These are phyloP conservation scores for Ganoderma sinense DNA, from an alignment of 1,284 basidiomycete genomes.

Conservation along the genomic window DNA sequence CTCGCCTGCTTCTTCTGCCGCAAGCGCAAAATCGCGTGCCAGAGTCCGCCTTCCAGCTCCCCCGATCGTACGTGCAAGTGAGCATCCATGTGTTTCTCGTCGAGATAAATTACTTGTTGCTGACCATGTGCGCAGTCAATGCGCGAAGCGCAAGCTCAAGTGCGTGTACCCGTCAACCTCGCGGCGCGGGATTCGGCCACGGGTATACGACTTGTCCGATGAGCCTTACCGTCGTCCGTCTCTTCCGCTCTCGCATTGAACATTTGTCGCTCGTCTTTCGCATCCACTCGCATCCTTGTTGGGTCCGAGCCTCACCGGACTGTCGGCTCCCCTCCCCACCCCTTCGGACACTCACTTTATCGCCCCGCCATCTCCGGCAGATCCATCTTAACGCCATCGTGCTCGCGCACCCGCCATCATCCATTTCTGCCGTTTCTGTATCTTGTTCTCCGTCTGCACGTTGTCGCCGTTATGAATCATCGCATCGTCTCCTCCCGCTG, in stretches of 20 bases:
- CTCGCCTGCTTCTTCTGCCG: slow-evolving; percentile 54
- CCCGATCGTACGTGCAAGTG: slow-evolving; percentile 51
- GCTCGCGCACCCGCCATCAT: not conserved
- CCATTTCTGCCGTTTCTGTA: not conserved
- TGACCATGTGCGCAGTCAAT: slow-evolving; percentile 34
- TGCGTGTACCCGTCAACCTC: slow-evolving; percentile 45
- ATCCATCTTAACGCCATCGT: slow-evolving; percentile 12
- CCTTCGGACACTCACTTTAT: slow-evolving; percentile 16
- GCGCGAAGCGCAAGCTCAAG: slow-evolving; percentile 43
- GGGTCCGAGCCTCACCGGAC: slow-evolving; percentile 33
- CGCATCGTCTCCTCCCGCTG: not conserved
- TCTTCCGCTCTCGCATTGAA: slow-evolving; percentile 21
- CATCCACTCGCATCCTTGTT: slow-evolving; percentile 18
- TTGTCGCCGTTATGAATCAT: slow-evolving; percentile 2
- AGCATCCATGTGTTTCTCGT: slow-evolving; percentile 29
- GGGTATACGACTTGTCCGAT: slow-evolving; percentile 33
- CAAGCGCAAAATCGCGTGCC: slow-evolving; percentile 55
- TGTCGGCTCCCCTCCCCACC: slow-evolving; percentile 30
- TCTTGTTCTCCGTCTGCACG: not conserved
- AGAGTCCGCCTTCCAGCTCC: slow-evolving; percentile 45
- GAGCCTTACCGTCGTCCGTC: slow-evolving; percentile 26
- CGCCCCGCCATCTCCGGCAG: slow-evolving; percentile 23
- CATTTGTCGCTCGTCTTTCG: not conserved
- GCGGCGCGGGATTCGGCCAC: slow-evolving; percentile 43
- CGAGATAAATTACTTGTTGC: slow-evolving; percentile 3